These are phyloP conservation scores for Vitis hybrid DNA, from an alignment of 177 flowering plant species.

Conservation along the genomic window DNA sequence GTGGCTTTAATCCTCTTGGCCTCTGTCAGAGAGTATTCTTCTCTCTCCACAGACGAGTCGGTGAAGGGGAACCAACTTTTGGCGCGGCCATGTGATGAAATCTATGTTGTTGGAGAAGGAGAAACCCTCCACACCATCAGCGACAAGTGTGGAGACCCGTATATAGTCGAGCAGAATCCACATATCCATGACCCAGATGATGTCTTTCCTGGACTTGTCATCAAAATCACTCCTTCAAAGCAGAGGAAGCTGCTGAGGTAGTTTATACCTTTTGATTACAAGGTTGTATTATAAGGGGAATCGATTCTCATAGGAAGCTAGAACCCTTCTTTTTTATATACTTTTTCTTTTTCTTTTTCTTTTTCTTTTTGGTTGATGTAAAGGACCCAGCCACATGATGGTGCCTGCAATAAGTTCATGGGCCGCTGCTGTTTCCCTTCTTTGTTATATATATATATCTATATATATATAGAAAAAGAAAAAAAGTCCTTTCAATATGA, in stretches of 20 bases:
- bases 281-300: too few relatives aligned
- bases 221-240: conserved; percentile 48
- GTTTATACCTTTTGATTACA: neutral
- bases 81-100: conserved; percentile 57
- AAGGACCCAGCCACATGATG: too few relatives aligned
- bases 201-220: conserved; percentile 76
- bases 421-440: too few relatives aligned
- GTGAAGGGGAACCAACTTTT: conserved; percentile 19
- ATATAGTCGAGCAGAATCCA: conserved; percentile 67
- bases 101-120: conserved; percentile 72
- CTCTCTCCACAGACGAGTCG: neutral
- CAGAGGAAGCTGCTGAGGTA: conserved; percentile 9
- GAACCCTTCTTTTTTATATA: too few relatives aligned
- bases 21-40: conserved; percentile 19
- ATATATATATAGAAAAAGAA: too few relatives aligned
- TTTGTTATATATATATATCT: too few relatives aligned
- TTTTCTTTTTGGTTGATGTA: too few relatives aligned
- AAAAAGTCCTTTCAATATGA: too few relatives aligned
- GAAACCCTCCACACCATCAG: conserved; percentile 77
- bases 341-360: too few relatives aligned
- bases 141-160: conserved; percentile 79
- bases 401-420: too few relatives aligned
- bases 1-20: conserved; percentile 30
- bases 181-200: conserved; percentile 85
- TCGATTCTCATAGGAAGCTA: too few relatives aligned